phyloP scores from a whole-genome alignment of 1,139 yeast genomes.

The Yarrowia galli region DNA sequence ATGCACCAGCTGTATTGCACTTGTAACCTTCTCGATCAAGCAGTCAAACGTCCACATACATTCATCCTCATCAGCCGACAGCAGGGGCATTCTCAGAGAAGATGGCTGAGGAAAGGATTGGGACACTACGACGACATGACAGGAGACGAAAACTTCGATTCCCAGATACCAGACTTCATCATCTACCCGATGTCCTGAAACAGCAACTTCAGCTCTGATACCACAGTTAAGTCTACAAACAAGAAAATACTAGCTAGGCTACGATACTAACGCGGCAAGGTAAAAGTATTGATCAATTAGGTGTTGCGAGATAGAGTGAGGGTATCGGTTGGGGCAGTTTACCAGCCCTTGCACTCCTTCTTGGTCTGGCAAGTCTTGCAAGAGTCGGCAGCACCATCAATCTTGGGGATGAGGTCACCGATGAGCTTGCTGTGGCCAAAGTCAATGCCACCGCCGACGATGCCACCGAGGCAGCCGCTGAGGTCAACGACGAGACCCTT shows the following conservation, averaged over 20 bases:
- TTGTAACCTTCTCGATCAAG: too few relatives aligned
- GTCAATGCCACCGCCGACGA: conserved; percentile 3
- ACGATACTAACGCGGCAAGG: background rate
- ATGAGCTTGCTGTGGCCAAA: conserved; percentile 18
- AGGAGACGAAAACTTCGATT: too few relatives aligned
- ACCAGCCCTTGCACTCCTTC: conserved; percentile 30
- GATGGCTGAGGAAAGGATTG: too few relatives aligned
- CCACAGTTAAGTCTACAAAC: too few relatives aligned
- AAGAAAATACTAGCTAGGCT: background rate
- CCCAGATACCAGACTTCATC: too few relatives aligned
- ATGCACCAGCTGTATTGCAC: too few relatives aligned
- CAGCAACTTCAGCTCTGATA: too few relatives aligned
- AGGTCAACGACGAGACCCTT: conserved; percentile 13
- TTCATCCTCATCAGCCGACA: too few relatives aligned
- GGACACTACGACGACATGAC: too few relatives aligned
- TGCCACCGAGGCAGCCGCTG: conserved; percentile 15
- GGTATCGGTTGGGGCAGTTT: background rate
- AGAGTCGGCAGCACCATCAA: conserved; percentile 10
- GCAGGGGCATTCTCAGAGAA: too few relatives aligned
- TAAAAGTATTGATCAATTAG: background rate
- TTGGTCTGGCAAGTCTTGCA: conserved; percentile 17
- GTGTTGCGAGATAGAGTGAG: background rate
- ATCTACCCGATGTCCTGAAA: too few relatives aligned
- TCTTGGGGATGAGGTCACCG: background rate
- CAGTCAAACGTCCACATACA: too few relatives aligned